A percentile compares a stretch with the other conserved stretches of the same genome.
These are phyloP conservation scores for Ceratocystis papillata DNA, from an alignment of 2,329 filamentous ascomycete genomes.

Conservation along the genomic window DNA sequence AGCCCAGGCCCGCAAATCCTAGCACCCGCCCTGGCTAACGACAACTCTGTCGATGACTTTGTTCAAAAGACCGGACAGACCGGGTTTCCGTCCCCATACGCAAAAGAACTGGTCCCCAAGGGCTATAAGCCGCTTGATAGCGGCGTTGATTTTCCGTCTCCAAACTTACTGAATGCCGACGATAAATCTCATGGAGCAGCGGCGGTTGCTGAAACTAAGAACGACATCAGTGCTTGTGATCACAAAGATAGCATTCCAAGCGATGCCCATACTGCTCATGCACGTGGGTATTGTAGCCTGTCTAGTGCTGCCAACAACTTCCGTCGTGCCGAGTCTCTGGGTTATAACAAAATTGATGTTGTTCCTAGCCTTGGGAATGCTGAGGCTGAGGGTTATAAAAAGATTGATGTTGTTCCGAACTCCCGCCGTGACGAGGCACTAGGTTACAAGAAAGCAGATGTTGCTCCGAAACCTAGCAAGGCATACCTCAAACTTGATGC, in stretches of 20 bases:
- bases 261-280: neutral
- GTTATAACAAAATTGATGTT: slow-evolving; percentile 6
- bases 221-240: slow-evolving; percentile 7
- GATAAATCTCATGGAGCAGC: neutral
- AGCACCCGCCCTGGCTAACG: neutral
- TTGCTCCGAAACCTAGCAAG: neutral
- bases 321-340: neutral
- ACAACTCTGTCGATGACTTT: neutral
- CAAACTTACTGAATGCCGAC: neutral
- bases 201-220: neutral
- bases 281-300: slow-evolving; percentile 10
- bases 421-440: neutral
- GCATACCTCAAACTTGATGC: slow-evolving; percentile 1
- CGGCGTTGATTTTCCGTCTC: neutral
- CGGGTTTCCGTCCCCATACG: neutral
- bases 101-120: neutral
- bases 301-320: neutral
- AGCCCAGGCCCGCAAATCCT: neutral
- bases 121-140: neutral
- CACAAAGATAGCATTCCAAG: slow-evolving; percentile 3
- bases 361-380: neutral
- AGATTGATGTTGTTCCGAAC: neutral
- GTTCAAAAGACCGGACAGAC: slow-evolving; percentile 4
- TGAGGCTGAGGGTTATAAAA: neutral
- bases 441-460: slow-evolving; percentile 8